Evolutionary conservation across 2,329 filamentous ascomycete species (phyloP), one percentile per base, ranked within the genome.

Genomic region (Ascochyta rabiei): DNA sequence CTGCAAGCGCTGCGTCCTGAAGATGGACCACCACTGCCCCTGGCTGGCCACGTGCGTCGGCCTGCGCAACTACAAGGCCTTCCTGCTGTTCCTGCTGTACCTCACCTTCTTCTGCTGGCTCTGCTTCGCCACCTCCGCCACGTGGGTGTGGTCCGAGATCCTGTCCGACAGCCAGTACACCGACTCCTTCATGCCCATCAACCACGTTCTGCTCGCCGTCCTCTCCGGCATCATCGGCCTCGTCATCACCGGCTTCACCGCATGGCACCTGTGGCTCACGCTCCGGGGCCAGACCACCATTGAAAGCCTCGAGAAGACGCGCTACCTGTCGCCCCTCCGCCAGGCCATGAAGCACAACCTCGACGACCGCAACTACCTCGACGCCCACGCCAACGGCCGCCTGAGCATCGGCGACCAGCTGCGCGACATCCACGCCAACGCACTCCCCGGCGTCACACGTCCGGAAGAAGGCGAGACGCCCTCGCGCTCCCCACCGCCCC

Each of bases 11-110:
- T 99, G 95, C 75, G 93, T 99, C 23, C 82, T 99, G 75, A 99
- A 99, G 81, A 99, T 99, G 95, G 95, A 99, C 73, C 95, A 99
- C 75, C 95, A 99, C 79, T 99, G 95, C 74, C 95, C 95, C 15
- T 99, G 95, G 95, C 83, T 99, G 44, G 93, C 95, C 24, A 96
- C 91, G 4, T 99, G 95, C 75, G 90, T 99, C 56, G 95, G 95
- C 18, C 80, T 99, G 61, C 86, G 86, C 70, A 99, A 99, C 77
- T 96, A 97, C 82, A 99, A 99, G 78, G 84, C 93, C 0, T 99
- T 99, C 72, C 75, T 99, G 48, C 83, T 98, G 3, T 99, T 98
- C 74, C 81, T 99, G 23, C 84, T 93, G 51, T 98, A 99, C 75
- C 91, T 90, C 0, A 90, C 89, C 4, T 59, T 96, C 2, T 96